Conservation (phyloP, 2,329 filamentous ascomycete species). For the Neopestalotiopsis clavispora region DNA sequence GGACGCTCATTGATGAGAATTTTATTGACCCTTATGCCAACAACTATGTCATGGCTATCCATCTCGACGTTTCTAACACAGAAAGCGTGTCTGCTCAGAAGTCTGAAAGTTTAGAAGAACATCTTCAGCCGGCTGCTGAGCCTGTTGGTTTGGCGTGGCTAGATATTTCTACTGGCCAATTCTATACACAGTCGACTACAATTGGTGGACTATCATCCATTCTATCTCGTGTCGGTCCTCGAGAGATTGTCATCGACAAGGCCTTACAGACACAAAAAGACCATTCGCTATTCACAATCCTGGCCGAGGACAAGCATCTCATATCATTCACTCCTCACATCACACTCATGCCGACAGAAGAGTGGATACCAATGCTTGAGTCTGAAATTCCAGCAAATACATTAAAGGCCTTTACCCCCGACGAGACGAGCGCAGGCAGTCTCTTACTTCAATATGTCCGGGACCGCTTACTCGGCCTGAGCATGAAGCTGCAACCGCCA, state of each 20-base stretch:
- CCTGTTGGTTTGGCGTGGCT: constrained; percentile 82
- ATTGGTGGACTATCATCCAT: constrained; percentile 76
- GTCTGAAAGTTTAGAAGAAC: constrained; percentile 17
- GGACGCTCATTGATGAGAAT: constrained; percentile 94
- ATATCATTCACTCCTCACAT: constrained; percentile 71
- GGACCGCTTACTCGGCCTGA: constrained; percentile 74
- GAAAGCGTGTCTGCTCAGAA: constrained; percentile 25
- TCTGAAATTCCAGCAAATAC: constrained; percentile 63
- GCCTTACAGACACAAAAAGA: constrained; percentile 60
- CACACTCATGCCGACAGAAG: constrained; percentile 53
- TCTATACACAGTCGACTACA: constrained; percentile 81
- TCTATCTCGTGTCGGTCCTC: constrained; percentile 80
- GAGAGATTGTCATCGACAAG: constrained; percentile 82
- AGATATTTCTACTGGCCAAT: constrained; percentile 92
- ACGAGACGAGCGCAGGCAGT: constrained; percentile 79
- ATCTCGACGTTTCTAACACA: constrained; percentile 47
- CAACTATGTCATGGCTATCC: constrained; percentile 87
- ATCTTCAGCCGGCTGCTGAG: constrained; percentile 20
- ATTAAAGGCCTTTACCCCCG: constrained; percentile 61
- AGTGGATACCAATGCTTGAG: constrained; percentile 82
- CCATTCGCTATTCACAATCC: constrained; percentile 67
- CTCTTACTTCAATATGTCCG: constrained; percentile 85
- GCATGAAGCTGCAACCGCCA: constrained; percentile 84
- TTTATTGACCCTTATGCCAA: constrained; percentile 95
- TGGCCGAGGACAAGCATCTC: constrained; percentile 76